Base-by-base conservation (phyloP, 345 rosid genomes). In the Acer yangbiense region DNA sequence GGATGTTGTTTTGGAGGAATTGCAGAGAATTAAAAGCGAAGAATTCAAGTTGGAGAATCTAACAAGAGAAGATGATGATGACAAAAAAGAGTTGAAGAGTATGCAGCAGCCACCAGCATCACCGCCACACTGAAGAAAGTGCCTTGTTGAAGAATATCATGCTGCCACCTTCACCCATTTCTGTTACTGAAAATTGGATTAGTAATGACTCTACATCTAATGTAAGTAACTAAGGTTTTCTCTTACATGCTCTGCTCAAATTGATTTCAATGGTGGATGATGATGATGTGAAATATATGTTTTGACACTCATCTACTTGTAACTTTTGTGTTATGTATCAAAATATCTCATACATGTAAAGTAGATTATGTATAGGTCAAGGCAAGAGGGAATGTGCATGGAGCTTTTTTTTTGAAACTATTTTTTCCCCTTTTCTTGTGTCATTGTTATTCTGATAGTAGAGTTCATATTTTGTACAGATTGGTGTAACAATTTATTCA, bases 101-200 rank as follows among this genome's bases (percentile, higher is more conserved):
- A 18, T 35, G 39, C 72, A 39, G 73, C 76, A 39, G 73, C 77
- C 76, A 10, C 87, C 84, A 71, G 81, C 78, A 73, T 83, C 90
- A 13, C 87, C 93, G 25, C 84, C 82, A 12, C 79, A 78, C 2
- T 57, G 92, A 78, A 2, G 83, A 82, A 65, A 80, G 65, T 76
- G 71, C 74, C 8, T 77, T 89, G 18, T 29, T 84, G 74, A 72
- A 82, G 79, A 79, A 80, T 20, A 54, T 21, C 58, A 65, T 11
- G 55, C 71, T 13, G 48, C 88, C 81, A 21, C 72, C 81, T 76
- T 94, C 98, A 67, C 94, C 92, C 0, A 62, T 78, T 71, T 90
- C 95, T 14, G 92, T 87, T 74, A 85, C 89, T 23, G 82, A 83
- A 4, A 86, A 80, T 74, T 92, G 94, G 94, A 32, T 72, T 25